These are phyloP conservation scores for Spathaspora hagerdaliae DNA, from an alignment of 805 yeast species.

Conservation along the genomic window DNA sequence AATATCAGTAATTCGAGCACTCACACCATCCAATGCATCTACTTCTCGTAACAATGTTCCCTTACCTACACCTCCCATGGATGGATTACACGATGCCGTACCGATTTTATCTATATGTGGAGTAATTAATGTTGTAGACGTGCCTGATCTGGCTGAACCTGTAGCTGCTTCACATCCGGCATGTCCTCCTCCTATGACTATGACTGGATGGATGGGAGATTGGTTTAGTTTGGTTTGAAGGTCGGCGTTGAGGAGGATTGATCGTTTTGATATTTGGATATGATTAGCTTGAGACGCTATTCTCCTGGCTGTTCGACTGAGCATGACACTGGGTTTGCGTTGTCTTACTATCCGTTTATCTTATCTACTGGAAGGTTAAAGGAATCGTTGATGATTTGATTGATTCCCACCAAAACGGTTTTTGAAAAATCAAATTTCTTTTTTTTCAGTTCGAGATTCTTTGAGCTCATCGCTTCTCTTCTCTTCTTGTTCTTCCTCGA, in stretches of 20 bases:
- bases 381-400: too few relatives aligned
- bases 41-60: constrained; percentile 90
- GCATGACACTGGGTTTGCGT: background rate
- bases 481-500: too few relatives aligned
- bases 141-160: constrained; percentile 84
- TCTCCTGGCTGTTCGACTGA: background rate
- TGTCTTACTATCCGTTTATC: too few relatives aligned
- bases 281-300: background rate
- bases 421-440: too few relatives aligned
- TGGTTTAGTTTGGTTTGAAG: constrained; percentile 22
- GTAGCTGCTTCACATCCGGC: constrained; percentile 98
- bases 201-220: constrained; percentile 52
- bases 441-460: too few relatives aligned
- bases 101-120: constrained; percentile 78
- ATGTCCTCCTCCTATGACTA: constrained; percentile 97
- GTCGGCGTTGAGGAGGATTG: constrained; percentile 32
- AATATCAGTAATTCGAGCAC: constrained; percentile 78
- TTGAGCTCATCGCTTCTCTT: too few relatives aligned
- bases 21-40: constrained; percentile 94
- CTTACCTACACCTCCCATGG: constrained; percentile 97
- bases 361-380: too few relatives aligned
- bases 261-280: constrained; percentile 4
- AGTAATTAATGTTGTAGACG: constrained; percentile 66
- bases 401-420: too few relatives aligned
- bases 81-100: constrained; percentile 95